Conservation (phyloP, 352 stramenopile genomes). For the Globisporangium nunn region DNA sequence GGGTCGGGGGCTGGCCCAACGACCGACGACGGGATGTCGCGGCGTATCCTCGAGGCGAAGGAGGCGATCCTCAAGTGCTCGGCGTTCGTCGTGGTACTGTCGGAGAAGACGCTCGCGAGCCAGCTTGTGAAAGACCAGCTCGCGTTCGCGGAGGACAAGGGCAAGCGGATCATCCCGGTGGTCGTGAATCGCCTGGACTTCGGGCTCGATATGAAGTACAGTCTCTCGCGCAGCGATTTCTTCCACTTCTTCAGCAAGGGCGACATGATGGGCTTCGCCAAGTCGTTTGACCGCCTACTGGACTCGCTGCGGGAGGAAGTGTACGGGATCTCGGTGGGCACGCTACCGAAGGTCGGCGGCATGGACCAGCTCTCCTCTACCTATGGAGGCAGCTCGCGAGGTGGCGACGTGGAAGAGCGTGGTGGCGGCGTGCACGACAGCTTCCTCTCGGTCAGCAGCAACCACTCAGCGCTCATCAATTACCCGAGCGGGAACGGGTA, state of each 20-base stretch:
- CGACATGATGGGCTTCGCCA: constrained; percentile 72
- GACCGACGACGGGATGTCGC: constrained; percentile 48
- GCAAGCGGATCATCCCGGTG: constrained; percentile 72
- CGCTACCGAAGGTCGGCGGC: constrained; percentile 15
- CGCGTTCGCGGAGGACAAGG: constrained; percentile 80
- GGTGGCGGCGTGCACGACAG: constrained; percentile 31
- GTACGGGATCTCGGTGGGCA: constrained; percentile 49
- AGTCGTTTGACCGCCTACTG: constrained; percentile 48
- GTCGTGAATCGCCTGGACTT: constrained; percentile 65
- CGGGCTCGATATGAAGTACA: constrained; percentile 72
- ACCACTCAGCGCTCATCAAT: constrained; percentile 14
- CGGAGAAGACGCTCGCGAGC: constrained; percentile 61
- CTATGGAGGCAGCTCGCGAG: constrained; percentile 13
- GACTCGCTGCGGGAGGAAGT: constrained; percentile 57
- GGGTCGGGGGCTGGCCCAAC: constrained; percentile 3
- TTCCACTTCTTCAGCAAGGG: constrained; percentile 76
- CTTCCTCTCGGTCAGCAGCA: constrained; percentile 22
- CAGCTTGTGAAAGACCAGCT: constrained; percentile 75
- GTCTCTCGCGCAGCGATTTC: constrained; percentile 67
- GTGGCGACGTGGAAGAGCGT: constrained; percentile 16
- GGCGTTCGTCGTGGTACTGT: constrained; percentile 64
- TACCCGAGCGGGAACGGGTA: constrained; percentile 5
- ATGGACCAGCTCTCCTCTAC: constrained; percentile 19
- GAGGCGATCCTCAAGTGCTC: constrained; percentile 81
- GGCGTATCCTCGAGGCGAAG: constrained; percentile 72